Evolutionary conservation across 345 rosid genomes (phyloP), one percentile per base, ranked within the genome.

Genomic region (Mercurialis annua): DNA sequence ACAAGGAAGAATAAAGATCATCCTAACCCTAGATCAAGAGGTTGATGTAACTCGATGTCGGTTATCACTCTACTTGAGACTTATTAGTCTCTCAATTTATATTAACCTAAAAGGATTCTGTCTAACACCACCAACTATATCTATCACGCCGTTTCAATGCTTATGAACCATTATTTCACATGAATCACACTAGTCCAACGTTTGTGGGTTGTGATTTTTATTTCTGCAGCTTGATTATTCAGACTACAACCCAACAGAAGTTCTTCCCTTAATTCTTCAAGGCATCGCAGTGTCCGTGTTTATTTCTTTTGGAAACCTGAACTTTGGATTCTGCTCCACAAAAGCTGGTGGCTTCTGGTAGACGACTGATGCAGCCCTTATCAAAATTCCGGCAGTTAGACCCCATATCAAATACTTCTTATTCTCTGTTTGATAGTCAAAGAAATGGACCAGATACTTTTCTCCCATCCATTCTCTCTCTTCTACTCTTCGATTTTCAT

Each of bases 381-480:
- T 88, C 84, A 90, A 68, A 51, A 88, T 75, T 54, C 83, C 85
- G 8, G 97, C 95, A 15, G 97, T 90, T 71, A 90, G 69, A 63
- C 89, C 92, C 90, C 86, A 88, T 71, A 85, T 86, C 74, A 80
- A 27, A 51, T 73, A 85, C 67, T 79, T 81, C 38, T 85, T 80
- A 31, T 78, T 80, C 58, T 61, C 81, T 20, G 79, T 71, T 74
- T 78, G 77, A 58, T 85, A 84, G 64, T 87, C 84, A 68, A 91
- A 91, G 73, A 61, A 83, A 59, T 89, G 92, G 68, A 91, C 24
- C 60, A 84, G 70, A 73, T 73, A 85, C 49, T 71, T 64, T 27
- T 71, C 75, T 57, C 75, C 97, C 86, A 78, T 78, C 93, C 91
- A 84, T 61, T 88, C 96, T 72, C 76, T 76, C 55, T 85, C 93